Evolutionary conservation across 1,284 basidiomycete genomes (phyloP), one percentile per base, ranked within the genome.

Genomic region (Limonomyces culmigenus): DNA sequence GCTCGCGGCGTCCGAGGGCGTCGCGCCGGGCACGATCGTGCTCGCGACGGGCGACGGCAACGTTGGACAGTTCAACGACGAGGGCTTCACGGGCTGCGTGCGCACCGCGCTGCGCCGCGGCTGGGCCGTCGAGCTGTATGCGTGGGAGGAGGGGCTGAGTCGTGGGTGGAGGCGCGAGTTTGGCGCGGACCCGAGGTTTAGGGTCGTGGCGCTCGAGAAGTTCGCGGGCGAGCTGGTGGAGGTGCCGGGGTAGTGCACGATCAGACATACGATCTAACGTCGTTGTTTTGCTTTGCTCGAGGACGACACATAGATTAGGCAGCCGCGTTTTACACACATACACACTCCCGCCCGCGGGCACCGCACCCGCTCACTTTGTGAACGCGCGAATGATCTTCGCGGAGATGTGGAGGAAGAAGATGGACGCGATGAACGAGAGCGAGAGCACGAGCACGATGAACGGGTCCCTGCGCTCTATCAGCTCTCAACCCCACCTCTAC

Each of bases 361-460:
- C n/a, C n/a, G n/a, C n/a, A n/a, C n/a, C n/a, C n/a, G 17, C 23
- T 50, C 67, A 89, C 62, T 89, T 91, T 47, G 85, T 76, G 62
- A 95, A 87, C 37, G 75, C 73, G 45, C 87, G 76, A 54, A 93
- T 87, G 53, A 95, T 63, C 65, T 96, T 96, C 49, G 88, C 89
- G 39, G 89, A 81, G 55, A 98, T 93, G 61, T 98, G 93, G 33
- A 98, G 81, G 74, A 92, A 89, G 71, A 98, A 96, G 54, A 98
- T 96, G 40, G 89, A 95, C 39, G 80, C 91, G 60, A 98, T 96
- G 70, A 98, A 98, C 21, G 88, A 89, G 42, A 98, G 74, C 17
- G 93, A 95, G 30, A 98, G 77, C 44, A 97, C 86, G 42, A 97
- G 77, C 45, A 97, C 92, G 47, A 97, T 92, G 62, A 92, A 96